Evolutionary conservation across 2,329 filamentous ascomycete species (phyloP).

Genomic region (Dactylellina leptospora): DNA sequence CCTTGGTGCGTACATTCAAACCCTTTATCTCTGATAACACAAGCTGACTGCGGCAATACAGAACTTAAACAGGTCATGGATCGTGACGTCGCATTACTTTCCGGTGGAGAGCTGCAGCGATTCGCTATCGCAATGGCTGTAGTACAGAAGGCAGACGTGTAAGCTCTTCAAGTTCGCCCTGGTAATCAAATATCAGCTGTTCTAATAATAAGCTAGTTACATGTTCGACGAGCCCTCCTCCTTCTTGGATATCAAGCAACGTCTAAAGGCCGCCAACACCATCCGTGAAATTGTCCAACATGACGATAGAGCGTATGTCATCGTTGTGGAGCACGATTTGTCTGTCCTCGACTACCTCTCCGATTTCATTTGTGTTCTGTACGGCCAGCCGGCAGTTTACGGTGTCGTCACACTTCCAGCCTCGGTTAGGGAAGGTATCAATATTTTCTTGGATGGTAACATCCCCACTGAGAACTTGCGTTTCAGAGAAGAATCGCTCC

Average conservation of each 20-base stretch:
- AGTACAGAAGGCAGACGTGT: slow-evolving; percentile 93
- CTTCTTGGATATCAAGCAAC: slow-evolving; percentile 99
- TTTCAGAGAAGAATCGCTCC: slow-evolving; percentile 95
- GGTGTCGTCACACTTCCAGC: slow-evolving; percentile 96
- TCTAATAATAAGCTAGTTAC: slow-evolving; percentile 67
- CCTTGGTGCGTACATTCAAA: slow-evolving; percentile 65
- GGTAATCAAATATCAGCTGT: neutral
- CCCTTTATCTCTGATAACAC: slow-evolving; percentile 19
- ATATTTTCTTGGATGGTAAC: slow-evolving; percentile 97
- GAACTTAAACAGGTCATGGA: slow-evolving; percentile 90
- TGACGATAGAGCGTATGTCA: slow-evolving; percentile 81
- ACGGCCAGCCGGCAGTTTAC: slow-evolving; percentile 93
- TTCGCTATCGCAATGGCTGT: slow-evolving; percentile 97
- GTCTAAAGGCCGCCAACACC: slow-evolving; percentile 87
- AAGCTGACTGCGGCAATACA: slow-evolving; percentile 57
- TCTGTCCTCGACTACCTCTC: slow-evolving; percentile 98
- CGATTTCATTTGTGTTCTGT: slow-evolving; percentile 96
- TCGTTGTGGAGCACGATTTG: slow-evolving; percentile 99
- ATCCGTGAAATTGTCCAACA: slow-evolving; percentile 89
- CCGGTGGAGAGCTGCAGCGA: slow-evolving; percentile 96
- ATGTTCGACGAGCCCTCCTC: slow-evolving; percentile 99
- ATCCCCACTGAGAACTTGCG: slow-evolving; percentile 98
- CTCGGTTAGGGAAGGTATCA: slow-evolving; percentile 98
- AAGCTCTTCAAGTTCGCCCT: slow-evolving; percentile 62
- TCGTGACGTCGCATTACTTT: slow-evolving; percentile 87